Base-by-base conservation (phyloP, 2,329 filamentous ascomycete genomes). In the Colletotrichum salicis region DNA sequence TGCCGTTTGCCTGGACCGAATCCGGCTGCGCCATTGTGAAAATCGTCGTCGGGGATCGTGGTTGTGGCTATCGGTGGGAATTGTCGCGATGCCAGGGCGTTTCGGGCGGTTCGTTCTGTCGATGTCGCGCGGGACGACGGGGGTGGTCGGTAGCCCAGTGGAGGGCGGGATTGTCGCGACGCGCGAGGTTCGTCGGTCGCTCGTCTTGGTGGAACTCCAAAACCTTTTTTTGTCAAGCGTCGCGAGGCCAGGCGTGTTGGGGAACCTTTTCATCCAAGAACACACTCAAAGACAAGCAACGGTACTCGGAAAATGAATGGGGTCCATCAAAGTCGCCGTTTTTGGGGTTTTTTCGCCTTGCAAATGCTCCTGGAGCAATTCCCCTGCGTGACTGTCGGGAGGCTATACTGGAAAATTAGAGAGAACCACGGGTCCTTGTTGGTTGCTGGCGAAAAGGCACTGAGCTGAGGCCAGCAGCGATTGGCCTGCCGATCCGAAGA, bases 21-120 rank as follows among this genome's bases (percentile, higher is more conserved):
- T 81, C 77, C 64, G 83, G 80, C 78, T 85, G 84, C 76, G 84
- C 81, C 84, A 85, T 85, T 75, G 75, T 71, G 64, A 66, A 64
- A 58, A 55, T 15, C n/a, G 67, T 70, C n/a, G 67, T 73, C 63
- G 24, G 64, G 57, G 10, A 59, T 67, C 24, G 64, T 35, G 41
- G 22, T 45, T 45, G 31, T 70, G n/a, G 52, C 64, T 37, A 35
- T 64, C 37, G 60, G 7, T 24, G n/a, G 24, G 12, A n/a, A 57
- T 51, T 41, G 22, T 70, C 59, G 60, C 66, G 70, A 59, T 64
- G 65, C 56, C 56, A 51, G 56, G 48, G 62, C 66, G 59, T 35
- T 51, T 54, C 37, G 55, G 58, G 51, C 22, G 64, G 24, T 61
- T 35, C 37, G 41, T 31, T 41, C 45, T 13, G 61, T 73, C 58